phyloP scores from a whole-genome alignment of 768 basidiomycete species.

The Mycena latifolia region DNA sequence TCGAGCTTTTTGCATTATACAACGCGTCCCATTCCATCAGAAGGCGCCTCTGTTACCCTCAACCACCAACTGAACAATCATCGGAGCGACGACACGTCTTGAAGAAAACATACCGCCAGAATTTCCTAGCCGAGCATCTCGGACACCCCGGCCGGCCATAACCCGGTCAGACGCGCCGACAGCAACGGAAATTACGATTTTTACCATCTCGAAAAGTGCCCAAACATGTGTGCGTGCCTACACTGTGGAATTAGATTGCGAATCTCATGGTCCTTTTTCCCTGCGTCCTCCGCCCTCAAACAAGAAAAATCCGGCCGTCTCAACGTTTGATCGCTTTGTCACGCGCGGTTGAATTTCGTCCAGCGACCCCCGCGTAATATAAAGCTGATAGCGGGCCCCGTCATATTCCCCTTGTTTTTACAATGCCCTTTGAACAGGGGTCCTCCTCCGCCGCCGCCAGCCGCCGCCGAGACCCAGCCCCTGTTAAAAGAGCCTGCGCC shows the following conservation, averaged over 20 bases:
- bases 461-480: constrained; percentile 62
- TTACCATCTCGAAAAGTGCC: constrained; percentile 36
- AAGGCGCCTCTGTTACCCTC: constrained; percentile 1
- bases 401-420: constrained; percentile 40
- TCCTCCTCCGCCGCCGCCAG: constrained; percentile 48
- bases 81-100: background rate
- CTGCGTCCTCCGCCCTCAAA: constrained; percentile 39
- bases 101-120: constrained; percentile 11
- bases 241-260: constrained; percentile 52
- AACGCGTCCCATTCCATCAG: constrained; percentile 20
- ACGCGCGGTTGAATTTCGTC: constrained; percentile 46
- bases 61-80: background rate
- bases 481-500: constrained; percentile 65
- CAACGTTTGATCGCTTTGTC: constrained; percentile 49
- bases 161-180: constrained; percentile 25
- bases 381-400: constrained; percentile 29
- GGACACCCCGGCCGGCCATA: constrained; percentile 21
- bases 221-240: constrained; percentile 49
- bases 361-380: constrained; percentile 35
- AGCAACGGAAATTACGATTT: constrained; percentile 32
- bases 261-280: constrained; percentile 49
- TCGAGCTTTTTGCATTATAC: background rate
- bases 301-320: constrained; percentile 34
- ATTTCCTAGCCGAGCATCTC: constrained; percentile 20
- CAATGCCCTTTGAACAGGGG: constrained; percentile 61